Conservation (phyloP, 163 green algal genomes). For the Scenedesmus sp. region DNA sequence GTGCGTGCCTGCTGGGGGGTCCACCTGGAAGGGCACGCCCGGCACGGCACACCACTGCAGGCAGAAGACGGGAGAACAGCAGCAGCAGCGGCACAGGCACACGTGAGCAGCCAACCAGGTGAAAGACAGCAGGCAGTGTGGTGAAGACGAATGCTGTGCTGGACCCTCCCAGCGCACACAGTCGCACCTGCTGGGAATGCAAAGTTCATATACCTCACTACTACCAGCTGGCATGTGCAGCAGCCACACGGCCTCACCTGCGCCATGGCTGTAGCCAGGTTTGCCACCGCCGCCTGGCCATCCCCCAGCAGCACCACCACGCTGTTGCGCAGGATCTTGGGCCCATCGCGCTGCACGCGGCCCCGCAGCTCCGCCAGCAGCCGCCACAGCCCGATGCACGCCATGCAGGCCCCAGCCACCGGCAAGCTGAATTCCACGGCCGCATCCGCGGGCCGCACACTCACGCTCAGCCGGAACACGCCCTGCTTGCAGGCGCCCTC, state of each 20-base stretch:
- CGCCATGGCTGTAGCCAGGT: slow-evolving; percentile 12
- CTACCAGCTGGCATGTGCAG: too few species aligned
- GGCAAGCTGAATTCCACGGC: slow-evolving; percentile 40
- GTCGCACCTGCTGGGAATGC: background rate
- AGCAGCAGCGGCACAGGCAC: slow-evolving; percentile 11
- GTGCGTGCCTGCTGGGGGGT: background rate
- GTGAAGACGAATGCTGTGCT: background rate
- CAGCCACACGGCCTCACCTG: background rate
- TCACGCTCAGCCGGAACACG: slow-evolving; percentile 43
- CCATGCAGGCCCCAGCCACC: slow-evolving; percentile 38
- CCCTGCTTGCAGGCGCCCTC: slow-evolving; percentile 47
- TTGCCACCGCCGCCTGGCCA: background rate
- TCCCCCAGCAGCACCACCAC: slow-evolving; percentile 35
- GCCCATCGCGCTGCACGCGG: slow-evolving; percentile 10
- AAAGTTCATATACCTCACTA: too few species aligned
- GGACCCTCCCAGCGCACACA: background rate
- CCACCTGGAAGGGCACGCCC: slow-evolving; percentile 22
- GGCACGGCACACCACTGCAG: slow-evolving; percentile 26
- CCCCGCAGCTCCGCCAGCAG: slow-evolving; percentile 42
- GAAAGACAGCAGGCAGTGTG: background rate
- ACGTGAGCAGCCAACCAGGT: background rate
- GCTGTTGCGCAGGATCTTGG: slow-evolving; percentile 19
- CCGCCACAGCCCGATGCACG: slow-evolving; percentile 39
- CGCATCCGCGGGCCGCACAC: background rate
- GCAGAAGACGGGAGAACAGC: background rate